Conservation (phyloP, 768 basidiomycete species). For the Hygrophorus russula region DNA sequence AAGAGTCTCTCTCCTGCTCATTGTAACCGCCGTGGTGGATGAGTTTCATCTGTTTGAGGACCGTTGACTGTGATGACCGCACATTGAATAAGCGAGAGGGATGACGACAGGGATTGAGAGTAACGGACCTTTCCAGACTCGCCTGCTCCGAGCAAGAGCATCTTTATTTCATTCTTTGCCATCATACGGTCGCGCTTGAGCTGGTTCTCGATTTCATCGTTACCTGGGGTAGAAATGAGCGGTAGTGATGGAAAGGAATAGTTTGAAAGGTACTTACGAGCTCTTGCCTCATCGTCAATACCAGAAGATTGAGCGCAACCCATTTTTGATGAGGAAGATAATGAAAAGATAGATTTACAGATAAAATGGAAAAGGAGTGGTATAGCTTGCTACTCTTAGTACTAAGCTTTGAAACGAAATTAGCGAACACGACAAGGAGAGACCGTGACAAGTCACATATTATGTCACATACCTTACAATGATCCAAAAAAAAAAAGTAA, state of each 20-base stretch:
- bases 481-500: too few relatives aligned
- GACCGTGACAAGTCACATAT: too few relatives aligned
- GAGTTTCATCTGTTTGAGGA: constrained; percentile 91
- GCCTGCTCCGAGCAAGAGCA: constrained; percentile 91
- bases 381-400: too few relatives aligned
- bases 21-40: constrained; percentile 90
- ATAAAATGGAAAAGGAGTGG: background rate
- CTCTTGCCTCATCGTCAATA: constrained; percentile 73
- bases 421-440: too few relatives aligned
- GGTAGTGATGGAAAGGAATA: background rate
- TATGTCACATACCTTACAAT: too few relatives aligned
- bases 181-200: constrained; percentile 80
- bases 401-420: too few relatives aligned
- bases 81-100: background rate
- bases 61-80: constrained; percentile 15
- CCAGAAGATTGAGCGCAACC: constrained; percentile 65
- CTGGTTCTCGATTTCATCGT: constrained; percentile 90
- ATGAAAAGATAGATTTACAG: background rate
- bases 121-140: constrained; percentile 83
- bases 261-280: constrained; percentile 53
- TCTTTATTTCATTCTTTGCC: constrained; percentile 93
- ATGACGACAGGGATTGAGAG: background rate
- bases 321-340: constrained; percentile 27
- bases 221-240: constrained; percentile 37
- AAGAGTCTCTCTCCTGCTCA: constrained; percentile 79